A percentile compares a stretch with the other conserved stretches of the same genome.
Conservation (phyloP, 768 basidiomycete genomes). For the Serendipita sp. region DNA sequence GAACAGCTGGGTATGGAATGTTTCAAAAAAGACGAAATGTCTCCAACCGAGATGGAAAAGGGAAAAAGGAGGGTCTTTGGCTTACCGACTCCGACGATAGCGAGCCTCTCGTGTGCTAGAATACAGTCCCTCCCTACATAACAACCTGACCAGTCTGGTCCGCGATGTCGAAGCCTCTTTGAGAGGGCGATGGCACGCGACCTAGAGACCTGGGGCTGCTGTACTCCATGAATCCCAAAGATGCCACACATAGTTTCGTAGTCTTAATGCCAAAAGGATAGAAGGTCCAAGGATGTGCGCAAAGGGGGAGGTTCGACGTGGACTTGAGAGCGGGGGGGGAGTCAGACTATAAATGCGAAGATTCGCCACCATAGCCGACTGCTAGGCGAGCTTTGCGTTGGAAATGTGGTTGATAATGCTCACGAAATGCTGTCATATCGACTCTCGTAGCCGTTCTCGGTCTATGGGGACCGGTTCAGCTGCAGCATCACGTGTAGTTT, state of each 20-base stretch:
- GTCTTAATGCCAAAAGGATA: neutral
- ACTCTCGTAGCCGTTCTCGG: no score
- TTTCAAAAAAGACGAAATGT: conserved; percentile 16
- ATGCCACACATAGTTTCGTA: conserved; percentile 70
- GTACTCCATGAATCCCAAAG: conserved; percentile 64
- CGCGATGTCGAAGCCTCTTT: conserved; percentile 80
- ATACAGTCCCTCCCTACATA: conserved; percentile 67
- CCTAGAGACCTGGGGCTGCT: conserved; percentile 52
- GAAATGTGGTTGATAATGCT: no score
- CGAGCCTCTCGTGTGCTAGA: conserved; percentile 88
- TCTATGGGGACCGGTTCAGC: no score
- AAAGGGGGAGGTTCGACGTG: no score
- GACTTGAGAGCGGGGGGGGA: no score
- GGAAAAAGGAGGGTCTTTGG: neutral
- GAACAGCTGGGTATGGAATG: neutral
- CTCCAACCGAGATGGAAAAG: neutral
- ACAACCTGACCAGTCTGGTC: conserved; percentile 98
- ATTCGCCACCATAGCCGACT: no score
- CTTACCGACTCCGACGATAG: conserved; percentile 92
- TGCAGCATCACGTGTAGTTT: no score
- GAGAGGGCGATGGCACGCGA: conserved; percentile 67
- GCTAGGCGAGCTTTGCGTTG: no score
- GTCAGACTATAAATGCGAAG: no score
- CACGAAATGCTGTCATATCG: no score
- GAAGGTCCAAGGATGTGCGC: neutral